These are phyloP conservation scores for Rhizodiscina lignyota DNA, from an alignment of 495 filamentous ascomycete species.

Conservation along the genomic window DNA sequence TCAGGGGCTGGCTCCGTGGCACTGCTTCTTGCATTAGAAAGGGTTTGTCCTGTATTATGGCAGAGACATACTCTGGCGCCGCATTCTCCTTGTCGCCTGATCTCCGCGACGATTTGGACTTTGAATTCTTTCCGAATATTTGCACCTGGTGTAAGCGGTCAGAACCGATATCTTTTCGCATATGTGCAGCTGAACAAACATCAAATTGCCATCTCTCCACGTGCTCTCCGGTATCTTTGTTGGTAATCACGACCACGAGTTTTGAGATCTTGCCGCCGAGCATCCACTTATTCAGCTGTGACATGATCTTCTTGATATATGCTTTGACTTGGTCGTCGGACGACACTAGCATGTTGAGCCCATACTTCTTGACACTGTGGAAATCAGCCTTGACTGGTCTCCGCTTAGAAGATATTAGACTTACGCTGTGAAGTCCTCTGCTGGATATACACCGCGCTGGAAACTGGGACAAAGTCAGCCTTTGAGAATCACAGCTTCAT, in stretches of 20 bases:
- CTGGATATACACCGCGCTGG: slow-evolving; percentile 93
- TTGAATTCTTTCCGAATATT: slow-evolving; percentile 45
- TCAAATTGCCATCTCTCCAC: slow-evolving; percentile 98
- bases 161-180: slow-evolving; percentile 1
- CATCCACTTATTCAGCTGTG: slow-evolving; percentile 93
- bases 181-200: too few relatives aligned
- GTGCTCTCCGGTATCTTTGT: slow-evolving; percentile 90
- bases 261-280: slow-evolving; percentile 88
- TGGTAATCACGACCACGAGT: slow-evolving; percentile 87
- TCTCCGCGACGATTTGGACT: slow-evolving; percentile 32
- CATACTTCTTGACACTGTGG: slow-evolving; percentile 87
- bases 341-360: slow-evolving; percentile 94
- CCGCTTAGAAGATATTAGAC: slow-evolving; percentile 12
- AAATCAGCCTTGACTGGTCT: background rate
- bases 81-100: slow-evolving; percentile 46
- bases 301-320: slow-evolving; percentile 98
- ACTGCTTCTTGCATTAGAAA: slow-evolving; percentile 8
- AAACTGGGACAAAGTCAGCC: slow-evolving; percentile 34
- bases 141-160: slow-evolving; percentile 34
- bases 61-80: slow-evolving; percentile 29
- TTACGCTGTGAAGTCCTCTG: slow-evolving; percentile 90
- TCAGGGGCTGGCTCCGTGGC: slow-evolving; percentile 33
- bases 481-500: background rate
- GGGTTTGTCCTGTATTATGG: too few relatives aligned
- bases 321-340: slow-evolving; percentile 96